Conservation (phyloP, 192 early-diverging fungal genomes). For the Dispira simplex region DNA sequence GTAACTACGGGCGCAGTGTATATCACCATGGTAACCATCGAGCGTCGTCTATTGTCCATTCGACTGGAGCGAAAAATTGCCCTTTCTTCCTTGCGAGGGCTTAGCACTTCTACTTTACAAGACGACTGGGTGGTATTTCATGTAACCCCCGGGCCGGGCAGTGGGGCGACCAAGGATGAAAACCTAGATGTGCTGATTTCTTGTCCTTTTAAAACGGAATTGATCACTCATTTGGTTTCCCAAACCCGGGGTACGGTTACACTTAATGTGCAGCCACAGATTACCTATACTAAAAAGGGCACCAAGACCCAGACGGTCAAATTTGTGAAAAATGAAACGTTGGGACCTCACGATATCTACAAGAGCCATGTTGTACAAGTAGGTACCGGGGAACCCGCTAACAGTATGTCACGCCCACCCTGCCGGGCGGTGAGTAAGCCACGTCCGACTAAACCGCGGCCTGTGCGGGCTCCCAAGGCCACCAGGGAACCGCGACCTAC, state of each 20-base stretch:
- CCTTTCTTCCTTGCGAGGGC: conserved; percentile 32
- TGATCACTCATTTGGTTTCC: conserved; percentile 41
- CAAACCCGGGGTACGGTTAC: conserved; percentile 37
- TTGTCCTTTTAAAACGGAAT: conserved; percentile 58
- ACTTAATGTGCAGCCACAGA: conserved; percentile 36
- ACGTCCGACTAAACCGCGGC: neutral
- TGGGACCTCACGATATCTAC: conserved; percentile 32
- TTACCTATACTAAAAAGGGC: conserved; percentile 57
- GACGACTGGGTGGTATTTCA: conserved; percentile 62
- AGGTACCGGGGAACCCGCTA: conserved; percentile 40
- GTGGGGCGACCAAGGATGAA: conserved; percentile 19
- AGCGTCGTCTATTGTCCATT: conserved; percentile 32
- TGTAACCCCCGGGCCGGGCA: conserved; percentile 20
- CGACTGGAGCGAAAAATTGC: conserved; percentile 34
- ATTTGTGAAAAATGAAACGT: conserved; percentile 51
- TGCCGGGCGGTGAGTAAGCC: conserved; percentile 10
- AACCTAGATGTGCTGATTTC: conserved; percentile 41
- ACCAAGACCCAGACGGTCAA: conserved; percentile 54
- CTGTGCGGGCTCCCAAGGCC: neutral
- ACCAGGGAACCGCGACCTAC: neutral
- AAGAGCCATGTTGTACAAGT: conserved; percentile 56
- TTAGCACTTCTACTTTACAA: conserved; percentile 48
- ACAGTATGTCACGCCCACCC: conserved; percentile 24
- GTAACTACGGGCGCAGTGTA: conserved; percentile 41
- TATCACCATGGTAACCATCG: conserved; percentile 38